Conservation (phyloP, 2,329 filamentous ascomycete species). For the Botrytis fabae region DNA sequence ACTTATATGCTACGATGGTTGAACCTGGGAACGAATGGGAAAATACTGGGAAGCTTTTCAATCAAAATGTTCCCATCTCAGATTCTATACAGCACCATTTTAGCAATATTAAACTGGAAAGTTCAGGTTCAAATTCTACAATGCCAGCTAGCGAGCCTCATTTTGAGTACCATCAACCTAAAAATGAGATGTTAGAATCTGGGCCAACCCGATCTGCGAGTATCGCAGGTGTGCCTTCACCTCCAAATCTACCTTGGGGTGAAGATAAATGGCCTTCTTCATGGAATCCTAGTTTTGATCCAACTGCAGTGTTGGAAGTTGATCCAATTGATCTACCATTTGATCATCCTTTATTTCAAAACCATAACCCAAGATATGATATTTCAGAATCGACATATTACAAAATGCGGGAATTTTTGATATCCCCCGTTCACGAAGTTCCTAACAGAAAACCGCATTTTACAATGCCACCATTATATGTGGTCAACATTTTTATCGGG, state of each 20-base stretch:
- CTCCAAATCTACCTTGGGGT: conserved; percentile 30
- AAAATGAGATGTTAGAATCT: not conserved
- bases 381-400: conserved; percentile 30
- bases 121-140: not conserved
- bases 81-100: not conserved
- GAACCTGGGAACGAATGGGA: conserved; percentile 34
- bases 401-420: conserved; percentile 16
- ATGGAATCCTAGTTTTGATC: conserved; percentile 30
- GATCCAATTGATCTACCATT: conserved; percentile 28
- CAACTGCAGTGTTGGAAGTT: conserved; percentile 25
- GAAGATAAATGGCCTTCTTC: conserved; percentile 34
- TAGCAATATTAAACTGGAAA: conserved; percentile 2
- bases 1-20: conserved; percentile 35
- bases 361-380: conserved; percentile 31
- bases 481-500: conserved; percentile 34
- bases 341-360: conserved; percentile 28
- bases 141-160: not conserved
- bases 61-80: conserved; percentile 19
- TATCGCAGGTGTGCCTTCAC: conserved; percentile 26
- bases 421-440: not conserved
- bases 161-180: not conserved
- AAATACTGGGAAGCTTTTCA: conserved; percentile 17
- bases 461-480: conserved; percentile 29
- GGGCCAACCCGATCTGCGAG: not conserved
- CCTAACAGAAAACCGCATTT: conserved; percentile 19